Evolutionary conservation across 352 stramenopile genomes (phyloP).

Genomic region (Globisporangium sylvaticum): DNA sequence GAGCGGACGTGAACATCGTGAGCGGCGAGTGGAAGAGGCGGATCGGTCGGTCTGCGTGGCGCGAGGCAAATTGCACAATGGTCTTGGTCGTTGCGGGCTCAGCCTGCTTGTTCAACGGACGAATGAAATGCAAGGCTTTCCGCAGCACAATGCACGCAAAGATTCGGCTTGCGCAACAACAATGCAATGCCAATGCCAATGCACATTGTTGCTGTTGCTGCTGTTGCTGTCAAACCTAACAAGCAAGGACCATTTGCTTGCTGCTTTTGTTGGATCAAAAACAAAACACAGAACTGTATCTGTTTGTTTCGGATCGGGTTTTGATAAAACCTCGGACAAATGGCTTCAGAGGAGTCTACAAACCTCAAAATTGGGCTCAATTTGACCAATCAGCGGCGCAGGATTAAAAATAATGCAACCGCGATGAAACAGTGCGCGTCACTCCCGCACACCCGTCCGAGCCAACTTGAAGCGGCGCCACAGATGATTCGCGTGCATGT

Average conservation of each 20-base stretch:
- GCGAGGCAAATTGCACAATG: constrained; percentile 43
- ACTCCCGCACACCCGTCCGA: not conserved
- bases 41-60: constrained; percentile 1
- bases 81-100: constrained; percentile 3
- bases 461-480: not conserved
- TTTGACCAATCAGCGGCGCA: not conserved
- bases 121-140: not conserved
- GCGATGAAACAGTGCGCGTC: not conserved
- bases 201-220: not conserved
- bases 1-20: constrained; percentile 54
- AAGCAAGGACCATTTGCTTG: not conserved
- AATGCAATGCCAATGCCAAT: not conserved
- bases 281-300: not conserved
- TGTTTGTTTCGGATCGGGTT: not conserved
- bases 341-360: not conserved
- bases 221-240: not conserved
- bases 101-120: not conserved
- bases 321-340: not conserved
- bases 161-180: not conserved
- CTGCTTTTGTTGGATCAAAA: not conserved
- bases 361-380: not conserved
- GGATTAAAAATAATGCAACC: not conserved
- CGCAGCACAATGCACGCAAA: not conserved
- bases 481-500: not conserved
- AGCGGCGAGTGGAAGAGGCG: not conserved